Percentiles rank a stretch among this genome's conserved stretches.
Evolutionary conservation across 352 stramenopile species (phyloP).

Genomic region (Phytophthora quininea): DNA sequence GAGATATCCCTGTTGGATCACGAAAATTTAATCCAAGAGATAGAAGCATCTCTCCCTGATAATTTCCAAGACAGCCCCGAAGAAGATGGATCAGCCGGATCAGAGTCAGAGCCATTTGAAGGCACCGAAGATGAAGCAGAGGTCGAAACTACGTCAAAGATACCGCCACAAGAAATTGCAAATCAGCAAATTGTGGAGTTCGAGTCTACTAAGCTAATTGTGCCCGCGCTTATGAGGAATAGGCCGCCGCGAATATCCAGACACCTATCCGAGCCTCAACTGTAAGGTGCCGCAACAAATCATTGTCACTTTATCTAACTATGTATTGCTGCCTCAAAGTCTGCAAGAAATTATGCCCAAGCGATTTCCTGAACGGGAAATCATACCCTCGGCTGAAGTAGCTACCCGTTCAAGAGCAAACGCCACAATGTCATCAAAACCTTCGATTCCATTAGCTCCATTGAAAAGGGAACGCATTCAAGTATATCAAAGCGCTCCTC

Average conservation of each 20-base stretch:
- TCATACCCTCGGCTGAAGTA: not conserved
- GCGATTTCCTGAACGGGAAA: conserved; percentile 6
- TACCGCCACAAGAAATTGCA: not conserved
- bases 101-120: conserved; percentile 74
- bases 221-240: conserved; percentile 4
- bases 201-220: conserved; percentile 1
- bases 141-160: conserved; percentile 27
- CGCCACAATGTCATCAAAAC: conserved; percentile 4
- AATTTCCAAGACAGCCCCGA: conserved; percentile 46
- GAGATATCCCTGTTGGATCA: conserved; percentile 44
- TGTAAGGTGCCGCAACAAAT: conserved; percentile 29
- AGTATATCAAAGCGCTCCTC: conserved; percentile 29
- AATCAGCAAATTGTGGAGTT: not conserved
- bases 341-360: conserved; percentile 19
- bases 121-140: conserved; percentile 74
- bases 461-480: conserved; percentile 21
- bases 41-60: conserved; percentile 65
- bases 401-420: conserved; percentile 10
- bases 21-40: conserved; percentile 70
- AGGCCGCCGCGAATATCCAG: conserved; percentile 30
- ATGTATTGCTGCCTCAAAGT: conserved; percentile 9
- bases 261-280: conserved; percentile 39
- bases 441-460: conserved; percentile 13
- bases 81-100: conserved; percentile 60
- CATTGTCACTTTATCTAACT: not conserved